Conservation (phyloP, 2,329 filamentous ascomycete genomes). For the Aspergillus awamori region DNA sequence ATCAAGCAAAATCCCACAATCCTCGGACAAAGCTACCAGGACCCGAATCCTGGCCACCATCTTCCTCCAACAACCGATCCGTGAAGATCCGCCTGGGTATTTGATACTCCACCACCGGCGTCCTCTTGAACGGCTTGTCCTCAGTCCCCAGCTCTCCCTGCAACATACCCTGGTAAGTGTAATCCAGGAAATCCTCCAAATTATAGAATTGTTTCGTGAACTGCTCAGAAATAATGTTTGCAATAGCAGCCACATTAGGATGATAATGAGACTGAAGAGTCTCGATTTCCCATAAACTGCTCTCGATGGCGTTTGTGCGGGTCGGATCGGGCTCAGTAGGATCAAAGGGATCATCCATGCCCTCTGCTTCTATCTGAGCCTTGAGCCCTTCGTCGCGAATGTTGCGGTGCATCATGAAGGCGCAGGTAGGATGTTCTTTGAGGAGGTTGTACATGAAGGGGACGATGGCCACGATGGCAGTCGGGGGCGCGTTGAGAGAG, state of each 20-base stretch:
- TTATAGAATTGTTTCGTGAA: slow-evolving; percentile 96
- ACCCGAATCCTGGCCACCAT: slow-evolving; percentile 43
- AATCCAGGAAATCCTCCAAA: slow-evolving; percentile 95
- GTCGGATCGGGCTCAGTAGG: slow-evolving; percentile 78
- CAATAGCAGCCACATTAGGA: slow-evolving; percentile 91
- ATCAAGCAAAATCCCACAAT: slow-evolving; percentile 42
- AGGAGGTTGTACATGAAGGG: slow-evolving; percentile 96
- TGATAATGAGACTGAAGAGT: slow-evolving; percentile 92
- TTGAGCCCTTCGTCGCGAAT: slow-evolving; percentile 61
- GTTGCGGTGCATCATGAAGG: slow-evolving; percentile 92
- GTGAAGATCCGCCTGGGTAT: slow-evolving; percentile 84
- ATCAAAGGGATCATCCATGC: slow-evolving; percentile 75
- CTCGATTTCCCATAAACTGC: slow-evolving; percentile 91
- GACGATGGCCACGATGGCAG: slow-evolving; percentile 83
- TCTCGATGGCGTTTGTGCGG: slow-evolving; percentile 84
- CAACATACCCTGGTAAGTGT: slow-evolving; percentile 77
- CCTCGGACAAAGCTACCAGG: slow-evolving; percentile 40
- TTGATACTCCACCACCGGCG: slow-evolving; percentile 87
- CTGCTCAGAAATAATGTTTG: slow-evolving; percentile 91
- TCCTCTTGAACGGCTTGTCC: slow-evolving; percentile 78
- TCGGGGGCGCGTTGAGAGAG: slow-evolving; percentile 83
- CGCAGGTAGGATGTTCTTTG: slow-evolving; percentile 84
- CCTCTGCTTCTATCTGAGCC: slow-evolving; percentile 62
- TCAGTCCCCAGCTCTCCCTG: slow-evolving; percentile 70
- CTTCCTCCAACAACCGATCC: slow-evolving; percentile 43